Evolutionary conservation across 2,329 filamentous ascomycete species (phyloP), one percentile per base, ranked within the genome.

Genomic region (Graphilbum ipis-grandicollis): DNA sequence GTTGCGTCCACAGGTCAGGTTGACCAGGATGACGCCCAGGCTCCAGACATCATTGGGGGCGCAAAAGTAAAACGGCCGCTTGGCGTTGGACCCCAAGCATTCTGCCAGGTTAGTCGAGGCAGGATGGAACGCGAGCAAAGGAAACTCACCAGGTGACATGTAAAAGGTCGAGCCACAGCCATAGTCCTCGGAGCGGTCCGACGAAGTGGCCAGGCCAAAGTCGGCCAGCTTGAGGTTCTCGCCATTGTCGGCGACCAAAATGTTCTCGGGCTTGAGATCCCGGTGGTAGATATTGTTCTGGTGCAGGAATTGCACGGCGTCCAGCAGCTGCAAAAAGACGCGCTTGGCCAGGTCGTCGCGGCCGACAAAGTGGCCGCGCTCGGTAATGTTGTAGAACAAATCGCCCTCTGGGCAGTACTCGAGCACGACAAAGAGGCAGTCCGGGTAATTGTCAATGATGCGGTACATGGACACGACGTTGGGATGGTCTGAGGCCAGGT

Each of bases 161-260:
- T 98, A 98, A 52, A 96, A 96, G 13, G 88, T 96, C 23, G 90
- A 96, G 44, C 90, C 90, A 56, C 90, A 98, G 51, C 90, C 90
- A 58, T 93, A 94, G 56, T 98, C 90, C 48, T 85, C 80, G 45
- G 88, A 93, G 47, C 78, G 67, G 46, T 75, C 68, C 46, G 88
- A 82, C 40, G 75, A 76, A 19, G 85, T 96, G 41, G 90, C 90
- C 38, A 98, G 72, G 54, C 90, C 90, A 67, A 98, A 98, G 59
- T 98, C 90, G 46, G 88, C 90, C 46, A 98, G 71, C 63, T 96
- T 93, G 52, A 93, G 83, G 26, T 84, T 90, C 60, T 79, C 74
- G 46, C 88, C 88, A 45, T 77, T 67, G 62, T 93, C 79, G 49
- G 81, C 80, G 39, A 98, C 88, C 52, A 98, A 65, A 47, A 98